Percentiles rank a stretch among this genome's conserved stretches.
These are phyloP conservation scores for Crucihimalaya himalaica DNA, from an alignment of 345 rosid species.

Conservation along the genomic window DNA sequence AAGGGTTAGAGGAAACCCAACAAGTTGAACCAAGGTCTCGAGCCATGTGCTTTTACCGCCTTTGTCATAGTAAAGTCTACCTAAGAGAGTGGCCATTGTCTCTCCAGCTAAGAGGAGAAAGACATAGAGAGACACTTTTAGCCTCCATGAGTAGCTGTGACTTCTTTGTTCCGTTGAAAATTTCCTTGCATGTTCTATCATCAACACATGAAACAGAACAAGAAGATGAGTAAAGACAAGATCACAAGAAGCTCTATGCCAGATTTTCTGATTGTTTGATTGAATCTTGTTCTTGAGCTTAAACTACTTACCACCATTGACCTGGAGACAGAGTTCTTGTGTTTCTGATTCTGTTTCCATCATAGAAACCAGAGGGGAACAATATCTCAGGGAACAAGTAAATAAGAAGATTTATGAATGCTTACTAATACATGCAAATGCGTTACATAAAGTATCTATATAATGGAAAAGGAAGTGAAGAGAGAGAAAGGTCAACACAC, in stretches of 20 bases:
- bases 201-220: slow-evolving; percentile 23
- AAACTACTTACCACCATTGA: slow-evolving; percentile 27
- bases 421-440: background rate
- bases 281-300: background rate
- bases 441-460: background rate
- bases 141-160: slow-evolving; percentile 25
- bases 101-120: slow-evolving; percentile 45
- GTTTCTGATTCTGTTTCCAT: slow-evolving; percentile 38
- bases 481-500: background rate
- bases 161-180: slow-evolving; percentile 4
- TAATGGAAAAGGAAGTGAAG: background rate
- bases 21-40: slow-evolving; percentile 45
- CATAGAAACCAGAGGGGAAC: slow-evolving; percentile 1
- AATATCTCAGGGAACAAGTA: slow-evolving; percentile 27
- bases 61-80: slow-evolving; percentile 52
- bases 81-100: slow-evolving; percentile 47
- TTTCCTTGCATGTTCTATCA: slow-evolving; percentile 3
- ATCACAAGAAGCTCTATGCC: background rate
- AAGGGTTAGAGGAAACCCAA: slow-evolving; percentile 54
- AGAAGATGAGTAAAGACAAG: slow-evolving; percentile 1
- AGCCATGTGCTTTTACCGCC: slow-evolving; percentile 61
- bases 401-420: slow-evolving; percentile 19
- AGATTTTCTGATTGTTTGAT: background rate
- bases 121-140: slow-evolving; percentile 38
- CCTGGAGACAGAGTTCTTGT: slow-evolving; percentile 34